These are phyloP conservation scores for Rosa persica DNA, from an alignment of 306 rosid genomes.

Conservation along the genomic window DNA sequence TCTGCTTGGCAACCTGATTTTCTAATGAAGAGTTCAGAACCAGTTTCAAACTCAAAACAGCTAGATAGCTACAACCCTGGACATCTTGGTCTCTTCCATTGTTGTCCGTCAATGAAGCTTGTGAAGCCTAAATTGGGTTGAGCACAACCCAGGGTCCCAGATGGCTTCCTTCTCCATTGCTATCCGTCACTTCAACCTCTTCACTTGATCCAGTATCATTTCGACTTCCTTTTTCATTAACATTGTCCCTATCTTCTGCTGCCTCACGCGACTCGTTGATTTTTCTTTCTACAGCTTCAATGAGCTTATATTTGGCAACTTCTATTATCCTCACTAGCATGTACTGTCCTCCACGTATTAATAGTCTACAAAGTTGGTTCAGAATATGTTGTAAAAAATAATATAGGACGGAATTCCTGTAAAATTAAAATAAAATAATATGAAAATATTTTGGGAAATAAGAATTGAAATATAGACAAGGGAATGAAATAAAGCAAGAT, in stretches of 20 bases:
- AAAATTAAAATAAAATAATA: too few relatives aligned
- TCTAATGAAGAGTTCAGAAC: too few relatives aligned
- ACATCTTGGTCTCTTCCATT: neutral
- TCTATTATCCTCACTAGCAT: constrained; percentile 6
- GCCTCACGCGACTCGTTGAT: neutral
- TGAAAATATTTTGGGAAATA: too few relatives aligned
- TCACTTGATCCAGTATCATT: neutral
- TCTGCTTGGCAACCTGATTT: too few relatives aligned
- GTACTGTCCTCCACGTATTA: neutral
- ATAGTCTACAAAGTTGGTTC: neutral
- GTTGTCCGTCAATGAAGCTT: neutral
- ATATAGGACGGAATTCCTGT: too few relatives aligned
- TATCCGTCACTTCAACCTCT: neutral
- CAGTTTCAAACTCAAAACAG: neutral
- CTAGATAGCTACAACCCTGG: neutral
- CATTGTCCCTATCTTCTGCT: neutral
- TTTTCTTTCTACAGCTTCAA: neutral
- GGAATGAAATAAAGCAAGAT: too few relatives aligned
- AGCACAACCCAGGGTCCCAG: neutral
- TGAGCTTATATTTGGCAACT: constrained; percentile 5
- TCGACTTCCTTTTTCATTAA: neutral
- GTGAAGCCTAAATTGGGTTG: neutral
- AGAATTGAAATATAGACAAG: too few relatives aligned
- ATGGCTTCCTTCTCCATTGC: neutral
- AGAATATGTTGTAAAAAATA: too few relatives aligned